Percentiles rank a stretch among this genome's conserved stretches.
Evolutionary conservation across 78 protist genomes (phyloP).

Genomic region (Dictyostelium purpureum): DNA sequence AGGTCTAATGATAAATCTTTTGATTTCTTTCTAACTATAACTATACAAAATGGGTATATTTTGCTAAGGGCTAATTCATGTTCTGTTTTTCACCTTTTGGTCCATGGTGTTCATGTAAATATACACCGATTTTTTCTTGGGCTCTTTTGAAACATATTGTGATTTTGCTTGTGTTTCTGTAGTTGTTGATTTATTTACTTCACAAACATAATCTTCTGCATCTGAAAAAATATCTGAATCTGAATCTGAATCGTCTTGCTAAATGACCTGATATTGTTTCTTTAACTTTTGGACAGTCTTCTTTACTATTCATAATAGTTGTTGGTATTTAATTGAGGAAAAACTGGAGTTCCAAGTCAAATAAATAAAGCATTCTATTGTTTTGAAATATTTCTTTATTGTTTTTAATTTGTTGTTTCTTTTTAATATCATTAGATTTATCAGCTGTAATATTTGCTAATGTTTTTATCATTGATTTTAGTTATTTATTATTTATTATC

Average conservation of each 20-base stretch:
- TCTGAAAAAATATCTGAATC: conserved; percentile 59
- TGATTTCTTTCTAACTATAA: not conserved
- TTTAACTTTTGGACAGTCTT: conserved; percentile 27
- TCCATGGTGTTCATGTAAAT: conserved; percentile 33
- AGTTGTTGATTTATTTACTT: not conserved
- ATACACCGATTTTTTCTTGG: conserved; percentile 5
- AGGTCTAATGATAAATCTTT: not conserved
- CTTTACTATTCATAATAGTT: conserved; percentile 15
- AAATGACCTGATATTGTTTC: not conserved
- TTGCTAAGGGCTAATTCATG: not conserved
- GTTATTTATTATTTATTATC: too few relatives aligned
- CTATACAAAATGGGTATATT: conserved; percentile 57
- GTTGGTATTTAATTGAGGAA: conserved; percentile 45
- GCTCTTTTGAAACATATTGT: conserved; percentile 21
- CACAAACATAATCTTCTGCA: conserved; percentile 51
- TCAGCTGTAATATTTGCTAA: too few relatives aligned
- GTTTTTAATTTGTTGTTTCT: too few relatives aligned
- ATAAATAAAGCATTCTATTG: conserved; percentile 44
- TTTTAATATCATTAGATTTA: too few relatives aligned
- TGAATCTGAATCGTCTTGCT: not conserved
- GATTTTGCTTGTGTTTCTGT: not conserved
- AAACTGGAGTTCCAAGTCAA: conserved; percentile 66
- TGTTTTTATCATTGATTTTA: too few relatives aligned
- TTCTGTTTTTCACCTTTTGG: conserved; percentile 7
- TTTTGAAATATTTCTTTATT: conserved; percentile 34